Conservation (phyloP, 306 rosid species). For the Vigna unguiculata region DNA sequence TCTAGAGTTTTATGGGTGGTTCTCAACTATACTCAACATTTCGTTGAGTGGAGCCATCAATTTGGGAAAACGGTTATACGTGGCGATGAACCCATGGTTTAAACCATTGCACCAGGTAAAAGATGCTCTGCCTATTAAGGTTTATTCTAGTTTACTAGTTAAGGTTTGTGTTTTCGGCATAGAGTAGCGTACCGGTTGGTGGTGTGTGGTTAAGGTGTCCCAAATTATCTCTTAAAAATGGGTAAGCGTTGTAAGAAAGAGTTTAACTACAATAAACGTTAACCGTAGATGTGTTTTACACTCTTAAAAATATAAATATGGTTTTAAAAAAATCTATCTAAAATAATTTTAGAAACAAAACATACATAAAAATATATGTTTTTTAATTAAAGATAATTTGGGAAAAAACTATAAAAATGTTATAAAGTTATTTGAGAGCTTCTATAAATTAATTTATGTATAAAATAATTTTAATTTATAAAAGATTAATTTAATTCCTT, state of each 20-base stretch:
- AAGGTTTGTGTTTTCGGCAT: background rate
- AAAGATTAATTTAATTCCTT: too few relatives aligned
- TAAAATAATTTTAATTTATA: too few relatives aligned
- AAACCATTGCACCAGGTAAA: background rate
- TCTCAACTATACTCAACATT: background rate
- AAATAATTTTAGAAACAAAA: too few relatives aligned
- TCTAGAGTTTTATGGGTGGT: conserved; percentile 3
- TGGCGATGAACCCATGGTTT: background rate
- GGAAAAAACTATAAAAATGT: too few relatives aligned
- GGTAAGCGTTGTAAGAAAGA: background rate
- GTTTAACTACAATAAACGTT: background rate
- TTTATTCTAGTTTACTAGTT: background rate
- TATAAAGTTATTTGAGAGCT: too few relatives aligned
- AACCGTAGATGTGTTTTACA: background rate
- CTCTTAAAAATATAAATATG: too few relatives aligned
- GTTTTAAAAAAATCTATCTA: too few relatives aligned
- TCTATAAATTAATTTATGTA: too few relatives aligned
- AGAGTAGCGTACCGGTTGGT: too few relatives aligned
- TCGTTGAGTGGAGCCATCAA: background rate
- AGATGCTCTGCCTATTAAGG: background rate
- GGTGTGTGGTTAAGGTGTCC: background rate
- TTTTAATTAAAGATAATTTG: too few relatives aligned
- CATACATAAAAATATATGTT: too few relatives aligned
- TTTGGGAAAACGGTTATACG: background rate
- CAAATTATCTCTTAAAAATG: background rate